Evolutionary conservation across 306 rosid genomes (phyloP), one percentile per base, ranked within the genome.

Genomic region (Ochetophila trinervis): DNA sequence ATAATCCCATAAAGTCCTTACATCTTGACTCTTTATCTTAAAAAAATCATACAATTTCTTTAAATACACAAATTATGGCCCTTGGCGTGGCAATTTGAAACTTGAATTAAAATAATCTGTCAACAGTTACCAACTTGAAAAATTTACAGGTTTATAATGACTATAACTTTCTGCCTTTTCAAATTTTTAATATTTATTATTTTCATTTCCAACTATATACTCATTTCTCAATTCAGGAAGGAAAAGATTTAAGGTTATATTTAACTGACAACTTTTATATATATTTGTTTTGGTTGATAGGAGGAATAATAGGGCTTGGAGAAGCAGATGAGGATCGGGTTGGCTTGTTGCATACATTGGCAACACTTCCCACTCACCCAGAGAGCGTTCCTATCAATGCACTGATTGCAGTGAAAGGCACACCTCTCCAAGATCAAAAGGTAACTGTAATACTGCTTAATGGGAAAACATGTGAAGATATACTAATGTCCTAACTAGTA

Each of bases 331-430:
- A 84, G 60, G 98, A 93, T 66, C 93, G 98, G 49, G 87, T 93
- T 51, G 97, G 98, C 77, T 85, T 93, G 85, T 74, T 89, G 76
- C 97, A 93, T 73, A 93, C 98, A 12, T 82, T 93, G 77, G 91
- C 98, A 55, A 89, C 98, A 18, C 91, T 93, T 30, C 98, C 98
- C 51, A 74, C 87, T 57, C 98, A 93, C 82, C 98, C 98, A 2
- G 98, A 93, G 82, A 93, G 97, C 68, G 97, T 89, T 72, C 98
- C 98, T 55, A 93, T 93, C 66, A 93, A 93, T 69, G 93, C 98
- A 12, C 85, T 93, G 63, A 14, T 93, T 67, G 84, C 96, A 34
- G 98, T 93, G 65, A 87, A 89, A 76, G 98, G 98, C 66, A 93
- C 98, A 22, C 98, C 98, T 63, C 94, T 93, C 36, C 81, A 89